Evolutionary conservation across 2,329 filamentous ascomycete genomes (phyloP).

Genomic region (Ascochyta koolunga): DNA sequence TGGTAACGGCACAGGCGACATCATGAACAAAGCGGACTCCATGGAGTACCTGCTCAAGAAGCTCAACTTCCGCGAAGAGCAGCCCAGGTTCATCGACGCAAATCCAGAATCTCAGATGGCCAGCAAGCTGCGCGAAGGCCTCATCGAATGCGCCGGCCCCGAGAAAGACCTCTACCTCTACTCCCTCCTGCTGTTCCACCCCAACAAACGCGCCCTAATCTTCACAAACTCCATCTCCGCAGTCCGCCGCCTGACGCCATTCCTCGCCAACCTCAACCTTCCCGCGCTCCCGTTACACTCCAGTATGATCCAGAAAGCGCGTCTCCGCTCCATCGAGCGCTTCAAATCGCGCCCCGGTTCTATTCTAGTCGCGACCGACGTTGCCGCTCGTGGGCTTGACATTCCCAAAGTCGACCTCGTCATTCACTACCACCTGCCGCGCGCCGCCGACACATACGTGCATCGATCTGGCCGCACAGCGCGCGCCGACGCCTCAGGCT

Average conservation of each 20-base stretch:
- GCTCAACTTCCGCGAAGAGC: constrained; percentile 82
- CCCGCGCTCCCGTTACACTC: constrained; percentile 83
- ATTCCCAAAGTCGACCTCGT: constrained; percentile 89
- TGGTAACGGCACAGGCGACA: constrained; percentile 58
- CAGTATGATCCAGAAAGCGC: constrained; percentile 94
- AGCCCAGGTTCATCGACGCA: constrained; percentile 89
- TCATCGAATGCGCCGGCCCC: constrained; percentile 89
- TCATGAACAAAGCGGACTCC: constrained; percentile 76
- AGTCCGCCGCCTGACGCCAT: constrained; percentile 81
- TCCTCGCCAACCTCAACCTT: constrained; percentile 82
- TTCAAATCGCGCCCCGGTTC: constrained; percentile 71
- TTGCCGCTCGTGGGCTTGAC: constrained; percentile 90
- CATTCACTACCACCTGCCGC: constrained; percentile 93
- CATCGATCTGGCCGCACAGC: constrained; percentile 95
- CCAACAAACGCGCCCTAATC: constrained; percentile 79
- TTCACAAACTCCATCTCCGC: constrained; percentile 97
- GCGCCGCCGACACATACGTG: constrained; percentile 90
- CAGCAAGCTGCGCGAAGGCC: constrained; percentile 79
- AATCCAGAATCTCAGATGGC: constrained; percentile 93
- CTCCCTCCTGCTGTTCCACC: constrained; percentile 80
- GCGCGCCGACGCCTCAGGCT: constrained; percentile 76
- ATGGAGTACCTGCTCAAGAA: constrained; percentile 93
- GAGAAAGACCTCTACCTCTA: constrained; percentile 99
- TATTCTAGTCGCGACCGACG: constrained; percentile 90
- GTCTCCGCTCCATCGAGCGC: constrained; percentile 87